phyloP scores from a whole-genome alignment of 768 basidiomycete genomes.

The Suillus spraguei region DNA sequence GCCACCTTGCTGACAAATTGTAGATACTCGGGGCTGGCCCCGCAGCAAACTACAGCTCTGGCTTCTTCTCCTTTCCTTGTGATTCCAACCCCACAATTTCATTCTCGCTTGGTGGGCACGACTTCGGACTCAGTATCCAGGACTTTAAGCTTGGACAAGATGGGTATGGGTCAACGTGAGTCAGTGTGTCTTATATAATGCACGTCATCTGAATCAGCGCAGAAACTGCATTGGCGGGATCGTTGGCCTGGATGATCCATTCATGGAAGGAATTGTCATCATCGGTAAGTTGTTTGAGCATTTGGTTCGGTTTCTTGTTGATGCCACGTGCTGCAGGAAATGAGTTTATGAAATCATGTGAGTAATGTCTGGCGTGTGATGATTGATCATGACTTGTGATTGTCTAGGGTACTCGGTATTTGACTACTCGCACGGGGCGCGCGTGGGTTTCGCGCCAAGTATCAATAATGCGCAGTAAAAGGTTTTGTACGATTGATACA shows the following conservation, averaged over 20 bases:
- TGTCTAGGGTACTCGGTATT: constrained; percentile 59
- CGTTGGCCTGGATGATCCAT: constrained; percentile 44
- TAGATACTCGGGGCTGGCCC: constrained; percentile 53
- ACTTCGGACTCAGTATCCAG: constrained; percentile 42
- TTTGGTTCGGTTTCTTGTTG: constrained; percentile 18
- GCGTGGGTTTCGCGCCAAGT: constrained; percentile 62
- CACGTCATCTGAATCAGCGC: not conserved
- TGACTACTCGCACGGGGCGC: constrained; percentile 55
- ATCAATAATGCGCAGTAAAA: constrained; percentile 41
- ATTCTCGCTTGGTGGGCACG: constrained; percentile 46
- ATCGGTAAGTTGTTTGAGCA: constrained; percentile 41
- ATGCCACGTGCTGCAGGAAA: constrained; percentile 40
- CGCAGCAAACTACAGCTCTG: constrained; percentile 45
- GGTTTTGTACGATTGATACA: not conserved
- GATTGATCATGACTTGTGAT: not conserved
- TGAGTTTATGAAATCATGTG: constrained; percentile 69
- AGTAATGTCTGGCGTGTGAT: constrained; percentile 27
- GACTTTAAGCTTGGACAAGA: constrained; percentile 62
- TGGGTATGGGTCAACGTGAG: constrained; percentile 33
- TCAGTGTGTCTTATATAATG: constrained; percentile 11
- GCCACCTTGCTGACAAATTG: not conserved
- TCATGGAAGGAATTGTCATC: constrained; percentile 59
- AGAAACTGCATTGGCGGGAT: constrained; percentile 62
- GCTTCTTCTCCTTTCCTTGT: constrained; percentile 63
- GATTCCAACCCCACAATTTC: constrained; percentile 34